phyloP scores from a whole-genome alignment of 2,329 filamentous ascomycete species.

The Truncatella angustata region DNA sequence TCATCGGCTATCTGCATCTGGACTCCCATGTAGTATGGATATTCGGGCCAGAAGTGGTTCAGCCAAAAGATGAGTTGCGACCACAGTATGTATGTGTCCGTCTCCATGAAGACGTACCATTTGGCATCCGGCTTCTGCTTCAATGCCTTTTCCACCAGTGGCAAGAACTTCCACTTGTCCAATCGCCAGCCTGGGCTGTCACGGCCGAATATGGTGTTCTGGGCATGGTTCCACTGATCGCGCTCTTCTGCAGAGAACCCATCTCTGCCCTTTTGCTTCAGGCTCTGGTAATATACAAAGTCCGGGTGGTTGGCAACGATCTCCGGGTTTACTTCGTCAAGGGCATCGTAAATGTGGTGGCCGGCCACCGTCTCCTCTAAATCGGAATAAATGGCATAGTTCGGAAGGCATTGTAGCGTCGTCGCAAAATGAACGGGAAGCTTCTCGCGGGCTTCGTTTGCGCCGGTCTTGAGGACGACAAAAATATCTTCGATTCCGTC shows the following conservation, averaged over 20 bases:
- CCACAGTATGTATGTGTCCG: slow-evolving; percentile 57
- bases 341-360: slow-evolving; percentile 47
- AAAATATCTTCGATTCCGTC: slow-evolving; percentile 50
- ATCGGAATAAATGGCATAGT: slow-evolving; percentile 59
- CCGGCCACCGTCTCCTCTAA: slow-evolving; percentile 51
- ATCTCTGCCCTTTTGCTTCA: slow-evolving; percentile 39
- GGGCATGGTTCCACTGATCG: slow-evolving; percentile 25
- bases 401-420: slow-evolving; percentile 52
- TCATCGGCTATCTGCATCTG: slow-evolving; percentile 49
- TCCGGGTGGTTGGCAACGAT: slow-evolving; percentile 40
- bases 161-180: slow-evolving; percentile 59
- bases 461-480: slow-evolving; percentile 58
- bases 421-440: slow-evolving; percentile 53
- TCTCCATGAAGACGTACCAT: slow-evolving; percentile 60
- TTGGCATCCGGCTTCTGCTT: slow-evolving; percentile 42
- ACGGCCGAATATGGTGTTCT: slow-evolving; percentile 27
- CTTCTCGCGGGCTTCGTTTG: slow-evolving; percentile 54
- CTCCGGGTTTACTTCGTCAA: slow-evolving; percentile 40
- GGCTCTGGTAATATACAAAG: slow-evolving; percentile 50
- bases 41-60: slow-evolving; percentile 41
- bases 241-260: slow-evolving; percentile 35
- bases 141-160: slow-evolving; percentile 48
- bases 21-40: slow-evolving; percentile 52
- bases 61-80: slow-evolving; percentile 54
- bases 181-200: slow-evolving; percentile 50